These are phyloP conservation scores for Talaromyces funiculosus DNA, from an alignment of 2,329 filamentous ascomycete species.

Conservation along the genomic window DNA sequence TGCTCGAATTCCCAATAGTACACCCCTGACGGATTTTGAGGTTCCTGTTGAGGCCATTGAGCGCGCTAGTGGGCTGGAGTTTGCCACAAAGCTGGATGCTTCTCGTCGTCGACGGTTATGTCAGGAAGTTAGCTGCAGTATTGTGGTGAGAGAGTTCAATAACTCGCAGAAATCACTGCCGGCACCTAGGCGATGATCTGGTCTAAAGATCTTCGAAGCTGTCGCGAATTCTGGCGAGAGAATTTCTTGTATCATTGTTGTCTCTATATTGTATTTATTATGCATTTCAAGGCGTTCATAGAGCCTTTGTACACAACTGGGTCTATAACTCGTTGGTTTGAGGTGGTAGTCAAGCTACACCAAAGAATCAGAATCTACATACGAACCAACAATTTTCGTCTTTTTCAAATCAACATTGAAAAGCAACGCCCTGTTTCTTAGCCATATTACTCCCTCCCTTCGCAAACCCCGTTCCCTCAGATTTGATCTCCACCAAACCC, in stretches of 20 bases:
- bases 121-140: conserved; percentile 74
- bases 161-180: conserved; percentile 47
- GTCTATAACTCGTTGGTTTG: neutral
- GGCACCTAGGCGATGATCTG: conserved; percentile 6
- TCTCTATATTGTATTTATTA: neutral
- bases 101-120: conserved; percentile 74
- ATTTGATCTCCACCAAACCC: conserved; percentile 72
- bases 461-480: conserved; percentile 89
- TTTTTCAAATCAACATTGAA: conserved; percentile 71
- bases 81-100: conserved; percentile 70
- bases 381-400: too few relatives aligned
- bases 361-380: too few relatives aligned
- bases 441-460: conserved; percentile 79
- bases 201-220: neutral
- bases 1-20: conserved; percentile 77
- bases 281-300: conserved; percentile 8
- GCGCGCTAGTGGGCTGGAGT: conserved; percentile 85
- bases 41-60: conserved; percentile 91
- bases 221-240: neutral
- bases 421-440: conserved; percentile 70
- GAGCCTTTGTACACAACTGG: neutral
- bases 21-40: conserved; percentile 85
- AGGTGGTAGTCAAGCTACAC: too few relatives aligned
- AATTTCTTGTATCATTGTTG: neutral
- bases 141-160: conserved; percentile 75